A percentile compares a stretch with the other conserved stretches of the same genome.
Conservation (phyloP, 805 yeast genomes). For the Schizosaccharomyces japonicus region DNA sequence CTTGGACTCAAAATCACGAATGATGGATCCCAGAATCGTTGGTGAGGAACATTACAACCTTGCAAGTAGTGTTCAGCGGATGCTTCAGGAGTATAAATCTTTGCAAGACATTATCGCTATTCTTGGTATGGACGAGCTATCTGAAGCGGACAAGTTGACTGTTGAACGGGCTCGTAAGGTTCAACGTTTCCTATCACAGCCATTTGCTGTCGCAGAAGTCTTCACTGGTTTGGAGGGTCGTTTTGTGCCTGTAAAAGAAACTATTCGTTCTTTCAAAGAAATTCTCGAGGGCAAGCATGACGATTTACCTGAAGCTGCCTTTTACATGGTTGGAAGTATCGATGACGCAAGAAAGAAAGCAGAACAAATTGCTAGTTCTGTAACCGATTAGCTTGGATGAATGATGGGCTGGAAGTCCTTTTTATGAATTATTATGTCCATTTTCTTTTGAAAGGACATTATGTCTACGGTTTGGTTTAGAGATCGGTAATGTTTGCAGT, state of each 20-base stretch:
- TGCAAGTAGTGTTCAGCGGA: constrained; percentile 89
- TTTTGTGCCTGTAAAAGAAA: constrained; percentile 89
- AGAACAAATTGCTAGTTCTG: constrained; percentile 69
- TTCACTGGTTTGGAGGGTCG: constrained; percentile 99
- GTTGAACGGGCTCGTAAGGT: constrained; percentile 99
- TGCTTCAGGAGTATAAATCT: constrained; percentile 98
- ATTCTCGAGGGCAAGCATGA: constrained; percentile 97
- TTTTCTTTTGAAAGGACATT: no score
- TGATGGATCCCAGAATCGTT: constrained; percentile 87
- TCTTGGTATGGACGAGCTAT: constrained; percentile 99
- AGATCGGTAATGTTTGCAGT: no score
- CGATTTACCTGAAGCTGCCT: constrained; percentile 95
- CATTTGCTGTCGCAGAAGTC: constrained; percentile 98
- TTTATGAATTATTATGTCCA: no score
- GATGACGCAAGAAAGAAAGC: constrained; percentile 97
- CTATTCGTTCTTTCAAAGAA: constrained; percentile 82
- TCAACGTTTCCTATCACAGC: constrained; percentile 99
- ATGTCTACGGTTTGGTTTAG: no score
- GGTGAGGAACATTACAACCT: constrained; percentile 97
- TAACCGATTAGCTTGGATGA: no score
- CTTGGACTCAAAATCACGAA: constrained; percentile 95
- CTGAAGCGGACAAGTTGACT: constrained; percentile 93
- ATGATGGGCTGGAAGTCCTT: no score
- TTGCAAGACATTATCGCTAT: constrained; percentile 99
- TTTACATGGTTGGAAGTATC: constrained; percentile 99